These are phyloP conservation scores for Gnetum montanum DNA, from an alignment of 75 land plant genomes.

Conservation along the genomic window DNA sequence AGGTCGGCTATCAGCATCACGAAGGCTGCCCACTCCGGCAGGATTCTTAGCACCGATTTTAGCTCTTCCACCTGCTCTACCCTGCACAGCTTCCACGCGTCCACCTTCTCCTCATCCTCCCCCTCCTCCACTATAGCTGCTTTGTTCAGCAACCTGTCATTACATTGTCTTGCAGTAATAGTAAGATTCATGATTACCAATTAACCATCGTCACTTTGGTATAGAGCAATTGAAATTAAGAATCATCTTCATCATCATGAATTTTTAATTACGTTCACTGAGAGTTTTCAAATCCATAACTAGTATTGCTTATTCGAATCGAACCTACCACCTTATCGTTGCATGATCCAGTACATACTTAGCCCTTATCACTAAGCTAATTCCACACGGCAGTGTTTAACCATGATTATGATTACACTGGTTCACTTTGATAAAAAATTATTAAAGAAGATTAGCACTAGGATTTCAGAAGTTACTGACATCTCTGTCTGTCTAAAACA, in stretches of 20 bases:
- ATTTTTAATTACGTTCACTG: neutral
- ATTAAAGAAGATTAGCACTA: no score
- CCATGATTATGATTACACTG: no score
- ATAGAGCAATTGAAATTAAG: neutral
- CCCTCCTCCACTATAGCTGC: conserved; percentile 24
- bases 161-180: neutral
- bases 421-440: no score
- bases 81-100: conserved; percentile 66
- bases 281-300: neutral
- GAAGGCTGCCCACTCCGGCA: conserved; percentile 77
- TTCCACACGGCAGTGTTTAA: no score
- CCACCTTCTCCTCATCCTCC: conserved; percentile 10
- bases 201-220: no score
- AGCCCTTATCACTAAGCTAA: no score
- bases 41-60: conserved; percentile 57
- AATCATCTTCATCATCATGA: no score
- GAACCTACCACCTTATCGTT: neutral
- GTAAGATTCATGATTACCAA: neutral
- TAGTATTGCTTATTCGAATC: neutral
- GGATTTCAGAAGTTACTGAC: no score
- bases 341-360: no score
- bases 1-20: conserved; percentile 47
- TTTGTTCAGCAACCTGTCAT: conserved; percentile 58
- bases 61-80: conserved; percentile 71
- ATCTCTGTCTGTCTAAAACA: no score